Conservation (phyloP, 2,329 filamentous ascomycete genomes). For the Dothistroma pini region DNA sequence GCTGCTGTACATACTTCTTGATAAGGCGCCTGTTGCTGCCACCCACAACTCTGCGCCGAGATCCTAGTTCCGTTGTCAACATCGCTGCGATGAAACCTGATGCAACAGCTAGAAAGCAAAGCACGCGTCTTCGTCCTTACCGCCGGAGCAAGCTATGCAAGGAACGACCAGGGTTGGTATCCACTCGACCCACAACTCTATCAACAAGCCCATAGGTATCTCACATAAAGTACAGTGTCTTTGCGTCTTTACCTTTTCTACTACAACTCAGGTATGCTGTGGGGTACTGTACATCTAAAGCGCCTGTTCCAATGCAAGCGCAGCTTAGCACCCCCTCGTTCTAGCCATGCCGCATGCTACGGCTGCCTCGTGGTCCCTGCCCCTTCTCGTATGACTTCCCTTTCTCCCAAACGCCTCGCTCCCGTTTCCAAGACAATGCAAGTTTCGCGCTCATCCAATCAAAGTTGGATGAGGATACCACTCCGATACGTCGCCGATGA, state of each 20-base stretch:
- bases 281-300: neutral
- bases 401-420: conserved; percentile 5
- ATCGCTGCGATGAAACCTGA: too few species aligned
- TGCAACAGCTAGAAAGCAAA: too few species aligned
- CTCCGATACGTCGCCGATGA: neutral
- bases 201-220: neutral
- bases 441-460: neutral
- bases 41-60: too few species aligned
- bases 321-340: neutral
- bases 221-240: neutral
- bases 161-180: too few species aligned
- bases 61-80: too few species aligned
- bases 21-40: too few species aligned
- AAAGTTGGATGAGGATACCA: neutral
- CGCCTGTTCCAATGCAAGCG: neutral
- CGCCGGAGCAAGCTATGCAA: too few species aligned
- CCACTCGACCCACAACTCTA: too few species aligned
- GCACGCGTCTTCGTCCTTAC: too few species aligned
- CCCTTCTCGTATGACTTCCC: neutral
- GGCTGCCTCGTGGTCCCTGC: neutral
- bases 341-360: neutral
- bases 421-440: neutral
- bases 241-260: neutral
- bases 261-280: conserved; percentile 4
- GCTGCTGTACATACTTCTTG: too few species aligned